phyloP scores from a whole-genome alignment of 352 stramenopile species.

The Blastocystis hominis region DNA sequence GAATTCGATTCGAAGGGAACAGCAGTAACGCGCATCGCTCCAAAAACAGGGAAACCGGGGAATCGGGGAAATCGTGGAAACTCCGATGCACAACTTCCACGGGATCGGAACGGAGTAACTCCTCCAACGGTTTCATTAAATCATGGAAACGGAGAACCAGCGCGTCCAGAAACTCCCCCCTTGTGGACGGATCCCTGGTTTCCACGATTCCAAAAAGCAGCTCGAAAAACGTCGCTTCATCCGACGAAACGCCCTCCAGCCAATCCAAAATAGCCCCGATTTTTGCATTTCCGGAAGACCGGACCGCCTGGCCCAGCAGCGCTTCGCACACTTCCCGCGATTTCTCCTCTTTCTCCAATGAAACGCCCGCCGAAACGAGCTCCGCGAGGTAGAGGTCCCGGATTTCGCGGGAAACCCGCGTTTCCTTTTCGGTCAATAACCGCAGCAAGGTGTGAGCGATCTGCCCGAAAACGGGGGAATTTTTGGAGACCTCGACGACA shows the following conservation, averaged over 20 bases:
- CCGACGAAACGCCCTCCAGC: neutral
- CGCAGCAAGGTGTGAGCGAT: neutral
- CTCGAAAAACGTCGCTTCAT: neutral
- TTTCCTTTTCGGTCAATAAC: neutral
- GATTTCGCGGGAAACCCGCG: neutral
- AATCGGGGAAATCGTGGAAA: neutral
- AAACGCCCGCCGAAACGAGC: neutral
- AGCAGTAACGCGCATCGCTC: neutral
- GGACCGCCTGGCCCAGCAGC: neutral
- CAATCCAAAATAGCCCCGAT: neutral
- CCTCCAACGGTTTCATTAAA: neutral
- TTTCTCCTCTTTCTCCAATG: neutral
- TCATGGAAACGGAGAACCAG: neutral
- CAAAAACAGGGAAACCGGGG: neutral
- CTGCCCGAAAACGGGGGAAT: neutral
- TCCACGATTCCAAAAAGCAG: neutral
- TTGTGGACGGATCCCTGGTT: neutral
- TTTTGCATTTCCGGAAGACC: neutral
- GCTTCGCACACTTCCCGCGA: neutral
- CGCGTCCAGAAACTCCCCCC: neutral
- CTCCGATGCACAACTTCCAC: neutral
- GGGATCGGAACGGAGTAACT: neutral
- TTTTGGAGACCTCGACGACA: neutral
- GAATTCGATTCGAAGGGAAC: neutral
- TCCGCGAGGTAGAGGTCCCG: neutral